phyloP scores from a whole-genome alignment of 495 filamentous ascomycete genomes.

The Talaromyces wortmannii region DNA sequence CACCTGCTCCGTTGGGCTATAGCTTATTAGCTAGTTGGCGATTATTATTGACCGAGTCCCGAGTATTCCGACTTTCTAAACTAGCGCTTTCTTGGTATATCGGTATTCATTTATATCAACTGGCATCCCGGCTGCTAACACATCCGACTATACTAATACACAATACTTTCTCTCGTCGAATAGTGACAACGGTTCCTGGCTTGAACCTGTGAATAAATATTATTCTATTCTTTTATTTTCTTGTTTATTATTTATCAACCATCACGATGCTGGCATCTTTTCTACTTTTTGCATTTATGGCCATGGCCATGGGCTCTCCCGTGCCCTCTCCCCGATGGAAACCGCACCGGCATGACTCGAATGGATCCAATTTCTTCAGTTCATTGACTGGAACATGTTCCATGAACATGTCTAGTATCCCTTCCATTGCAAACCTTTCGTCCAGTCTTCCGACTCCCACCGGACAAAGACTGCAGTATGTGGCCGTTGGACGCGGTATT shows the following conservation, averaged over 20 bases:
- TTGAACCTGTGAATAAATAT: background rate
- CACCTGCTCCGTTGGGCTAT: too few relatives aligned
- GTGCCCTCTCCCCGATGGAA: background rate
- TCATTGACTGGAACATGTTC: background rate
- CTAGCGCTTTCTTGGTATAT: too few relatives aligned
- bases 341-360: too few relatives aligned
- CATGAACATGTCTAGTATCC: background rate
- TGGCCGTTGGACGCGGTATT: conserved; percentile 79
- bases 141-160: too few relatives aligned
- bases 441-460: conserved; percentile 48
- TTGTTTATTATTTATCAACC: background rate
- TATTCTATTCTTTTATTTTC: background rate
- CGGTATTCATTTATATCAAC: too few relatives aligned
- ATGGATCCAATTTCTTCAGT: background rate
- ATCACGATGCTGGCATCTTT: background rate
- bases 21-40: background rate
- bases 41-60: background rate
- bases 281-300: background rate
- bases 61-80: background rate
- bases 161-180: background rate
- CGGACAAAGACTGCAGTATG: conserved; percentile 58
- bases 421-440: conserved; percentile 3
- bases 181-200: background rate
- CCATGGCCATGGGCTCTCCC: background rate
- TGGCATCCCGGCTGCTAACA: too few relatives aligned